Base-by-base conservation (phyloP, 1,284 basidiomycete species). In the Tranzscheliella williamsii region DNA sequence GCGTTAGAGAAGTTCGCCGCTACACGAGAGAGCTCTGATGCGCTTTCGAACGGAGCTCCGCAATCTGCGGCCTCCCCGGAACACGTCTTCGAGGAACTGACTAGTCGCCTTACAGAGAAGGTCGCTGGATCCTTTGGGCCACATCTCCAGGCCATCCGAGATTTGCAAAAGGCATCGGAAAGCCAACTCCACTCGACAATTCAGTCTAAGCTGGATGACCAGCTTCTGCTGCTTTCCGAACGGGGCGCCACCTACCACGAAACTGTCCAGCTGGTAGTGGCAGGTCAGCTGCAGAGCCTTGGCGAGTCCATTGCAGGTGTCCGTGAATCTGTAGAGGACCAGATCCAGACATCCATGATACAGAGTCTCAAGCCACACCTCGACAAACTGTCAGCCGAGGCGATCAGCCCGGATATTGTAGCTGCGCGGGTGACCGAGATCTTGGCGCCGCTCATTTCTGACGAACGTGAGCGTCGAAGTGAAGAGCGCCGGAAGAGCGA, bases 181-280 rank as follows among this genome's bases (percentile, higher is more conserved):
- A 24, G 20, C 26, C 34, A 40, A 36, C 39, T 60, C 16, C 41
- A 50, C 11, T 24, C 38, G n/a, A 39, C 36, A 5, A 20, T 60
- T 23, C 56, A 56, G 35, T 22, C 38, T 17, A 55, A 51, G 35
- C 46, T 68, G 22, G 65, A 68, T 34, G 62, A 68, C 32, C 57
- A 62, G 18, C 41, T 63, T 4, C 32, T 45, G 26, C 37, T 50
- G 2, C 42, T 61, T 13, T 60, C 54, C 15, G 50, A 49, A 17
- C 52, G 56, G 36, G 53, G 53, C 4, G 55, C 55, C 1, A 41
- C 56, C 0, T 52, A 66, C 15, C 52, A 62, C 8, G 53, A 53
- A 4, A 46, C 35, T 24, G 37, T 60, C 6, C 61, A 64, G 31
- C 49, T 44, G 6, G 43, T 65, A 47, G 42, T 70, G 18, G 44